These are phyloP conservation scores for Scheffersomyces spartinae DNA, from an alignment of 805 yeast genomes.

Conservation along the genomic window DNA sequence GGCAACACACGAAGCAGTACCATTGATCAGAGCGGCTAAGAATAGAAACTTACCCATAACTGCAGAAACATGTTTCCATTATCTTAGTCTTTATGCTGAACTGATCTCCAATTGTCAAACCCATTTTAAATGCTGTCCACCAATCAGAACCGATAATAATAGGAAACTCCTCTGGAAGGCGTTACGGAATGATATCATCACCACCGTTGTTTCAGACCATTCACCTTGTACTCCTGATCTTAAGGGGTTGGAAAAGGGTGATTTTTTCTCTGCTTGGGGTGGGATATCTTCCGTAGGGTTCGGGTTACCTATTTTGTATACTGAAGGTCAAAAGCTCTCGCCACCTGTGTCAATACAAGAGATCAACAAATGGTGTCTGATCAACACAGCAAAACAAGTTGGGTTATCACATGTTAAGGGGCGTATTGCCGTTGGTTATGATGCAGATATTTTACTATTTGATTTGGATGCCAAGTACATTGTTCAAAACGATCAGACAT, in stretches of 20 bases:
- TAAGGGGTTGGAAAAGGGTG: slow-evolving; percentile 73
- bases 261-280: slow-evolving; percentile 92
- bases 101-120: slow-evolving; percentile 67
- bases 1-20: slow-evolving; percentile 77
- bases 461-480: slow-evolving; percentile 46
- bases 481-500: slow-evolving; percentile 44
- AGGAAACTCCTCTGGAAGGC: slow-evolving; percentile 72
- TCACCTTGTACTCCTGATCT: slow-evolving; percentile 92
- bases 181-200: slow-evolving; percentile 48
- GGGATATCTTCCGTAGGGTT: slow-evolving; percentile 91
- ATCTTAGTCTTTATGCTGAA: slow-evolving; percentile 69
- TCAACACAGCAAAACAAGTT: slow-evolving; percentile 76
- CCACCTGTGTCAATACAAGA: slow-evolving; percentile 46
- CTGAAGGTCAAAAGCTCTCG: slow-evolving; percentile 49
- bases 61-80: slow-evolving; percentile 94
- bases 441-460: slow-evolving; percentile 82
- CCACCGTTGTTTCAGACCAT: slow-evolving; percentile 89
- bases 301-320: slow-evolving; percentile 72
- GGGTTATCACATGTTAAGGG: slow-evolving; percentile 73
- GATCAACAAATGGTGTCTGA: slow-evolving; percentile 69
- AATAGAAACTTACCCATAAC: slow-evolving; percentile 48
- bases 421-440: slow-evolving; percentile 56
- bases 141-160: slow-evolving; percentile 70
- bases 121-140: slow-evolving; percentile 90
- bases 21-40: slow-evolving; percentile 58